Base-by-base conservation (phyloP, 2,329 filamentous ascomycete genomes). In the Paraphoma chrysanthemicola region DNA sequence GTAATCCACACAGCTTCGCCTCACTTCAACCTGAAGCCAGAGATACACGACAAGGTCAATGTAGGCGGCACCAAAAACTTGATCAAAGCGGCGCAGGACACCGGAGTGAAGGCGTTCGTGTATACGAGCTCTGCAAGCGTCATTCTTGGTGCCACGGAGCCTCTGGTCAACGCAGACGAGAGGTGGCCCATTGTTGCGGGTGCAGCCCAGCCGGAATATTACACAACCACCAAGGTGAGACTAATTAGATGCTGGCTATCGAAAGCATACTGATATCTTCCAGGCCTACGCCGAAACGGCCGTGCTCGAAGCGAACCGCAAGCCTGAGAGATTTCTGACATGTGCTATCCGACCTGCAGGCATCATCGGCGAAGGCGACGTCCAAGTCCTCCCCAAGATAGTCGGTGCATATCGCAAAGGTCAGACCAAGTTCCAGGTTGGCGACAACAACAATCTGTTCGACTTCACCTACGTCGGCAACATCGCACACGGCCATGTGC, bases 401-500 rank as follows among this genome's bases (percentile, higher is more conserved):
- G 64, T 82, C 23, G 69, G 61, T n/a, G 80, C 78, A 1, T 81
- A 79, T 65, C 76, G 75, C 63, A 76, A 76, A 49, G 79, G 81
- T 38, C 81, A 82, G 67, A 80, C 77, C 54, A 82, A 80, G 63
- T 79, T 81, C 59, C 82, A 85, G 59, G 73, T 85, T 46, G 83
- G 82, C 50, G 67, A 74, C 17, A 84, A 84, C 66, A 76, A 80
- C 53, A 85, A 85, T 65, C 71, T 84, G 2, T 84, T 82, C 72
- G 82, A 85, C 68, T 84, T 82, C 59, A 83, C 81, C 38, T 83
- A 83, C 62, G 79, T 83, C 44, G 80, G 76, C 41, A 85, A 85
- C 65, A 78, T 83, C 12, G 81, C 81, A 2, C 78, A 83, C 62
- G 82, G 79, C 0, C 83, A 85, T 60, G 70, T 85, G 48, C 77